Evolutionary conservation across 495 filamentous ascomycete species (phyloP).

Genomic region (Podospora tetraspora): DNA sequence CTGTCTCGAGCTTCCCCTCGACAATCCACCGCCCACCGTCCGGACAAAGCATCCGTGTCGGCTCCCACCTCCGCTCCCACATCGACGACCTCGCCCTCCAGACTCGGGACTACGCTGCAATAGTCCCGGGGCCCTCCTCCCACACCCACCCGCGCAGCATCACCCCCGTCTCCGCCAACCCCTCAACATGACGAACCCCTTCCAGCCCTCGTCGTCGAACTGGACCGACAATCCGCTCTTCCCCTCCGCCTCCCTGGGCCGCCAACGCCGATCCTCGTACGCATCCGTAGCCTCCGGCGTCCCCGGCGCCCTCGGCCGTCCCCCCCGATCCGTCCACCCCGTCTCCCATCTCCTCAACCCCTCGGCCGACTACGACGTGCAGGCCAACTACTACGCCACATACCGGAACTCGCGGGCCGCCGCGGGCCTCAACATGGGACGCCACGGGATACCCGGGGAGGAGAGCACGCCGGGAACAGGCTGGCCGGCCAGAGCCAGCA

Average conservation of each 20-base stretch:
- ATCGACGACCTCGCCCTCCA: neutral
- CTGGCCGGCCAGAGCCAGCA: constrained; percentile 40
- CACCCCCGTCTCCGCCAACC: constrained; percentile 12
- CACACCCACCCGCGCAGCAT: constrained; percentile 2
- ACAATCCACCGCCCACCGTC: neutral
- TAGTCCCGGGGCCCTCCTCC: constrained; percentile 19
- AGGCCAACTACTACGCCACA: constrained; percentile 34
- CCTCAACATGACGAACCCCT: constrained; percentile 35
- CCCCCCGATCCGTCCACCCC: constrained; percentile 43
- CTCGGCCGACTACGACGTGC: constrained; percentile 35
- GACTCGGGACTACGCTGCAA: neutral
- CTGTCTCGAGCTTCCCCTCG: neutral
- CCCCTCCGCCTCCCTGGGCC: constrained; percentile 17
- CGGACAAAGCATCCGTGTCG: neutral
- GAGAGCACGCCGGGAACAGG: neutral
- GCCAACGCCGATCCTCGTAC: constrained; percentile 57
- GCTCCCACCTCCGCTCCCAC: neutral
- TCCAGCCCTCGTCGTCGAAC: constrained; percentile 22
- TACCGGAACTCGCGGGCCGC: constrained; percentile 13
- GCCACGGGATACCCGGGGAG: constrained; percentile 13
- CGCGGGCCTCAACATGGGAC: constrained; percentile 22
- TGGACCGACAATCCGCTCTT: constrained; percentile 19
- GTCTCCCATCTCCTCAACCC: constrained; percentile 61
- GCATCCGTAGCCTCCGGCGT: constrained; percentile 72
- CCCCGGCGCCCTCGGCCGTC: constrained; percentile 41